Base-by-base conservation (phyloP, 441 rosid genomes). In the Viola pubescens region DNA sequence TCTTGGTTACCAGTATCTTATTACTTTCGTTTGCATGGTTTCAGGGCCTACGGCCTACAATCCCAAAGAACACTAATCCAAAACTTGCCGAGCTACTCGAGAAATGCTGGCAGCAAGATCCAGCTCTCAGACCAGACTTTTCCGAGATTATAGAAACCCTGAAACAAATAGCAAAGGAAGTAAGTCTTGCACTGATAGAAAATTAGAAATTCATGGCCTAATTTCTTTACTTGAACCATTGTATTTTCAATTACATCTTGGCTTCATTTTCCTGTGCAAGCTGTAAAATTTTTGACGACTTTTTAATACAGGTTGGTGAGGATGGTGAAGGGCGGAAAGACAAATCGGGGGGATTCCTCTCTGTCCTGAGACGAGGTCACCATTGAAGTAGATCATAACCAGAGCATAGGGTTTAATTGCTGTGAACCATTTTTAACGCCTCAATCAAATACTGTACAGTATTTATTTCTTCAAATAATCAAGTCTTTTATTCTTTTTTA, bases 81-180 rank as follows among this genome's bases (percentile, higher is more conserved):
- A 82, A 73, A 77, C 73, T 94, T 45, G 79, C 78, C 1, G 85
- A 88, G 63, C 79, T 86, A 65, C 91, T 94, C n/a, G 91, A 85
- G 80, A 85, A 79, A 64, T 88, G 96, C 74, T 90, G 97, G 99
- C 85, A 72, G 66, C 91, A 81, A 72, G 87, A 94, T 59, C 94
- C 99, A 61, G 68, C 71, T 52, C 79, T 65, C 63, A 80, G 97
- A 66, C 97, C 97, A 3, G 76, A 79, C 70, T 94, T 94, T 78
- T 75, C 88, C 11, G 91, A 90, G 60, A 80, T 90, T 53, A 81
- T 82, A 48, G 80, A 75, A 57, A 70, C 66, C 59, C 86, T 94
- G 61, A 77, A 73, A 66, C 83, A 72, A 72, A 76, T 88, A 70
- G 72, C 73, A 3, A 81, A 75, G 58, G 88, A 86, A 89, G 99